Percentiles rank a stretch among this genome's conserved stretches.
Conservation (phyloP, 148 eudicot genomes). For the Fagopyrum homotropicum region DNA sequence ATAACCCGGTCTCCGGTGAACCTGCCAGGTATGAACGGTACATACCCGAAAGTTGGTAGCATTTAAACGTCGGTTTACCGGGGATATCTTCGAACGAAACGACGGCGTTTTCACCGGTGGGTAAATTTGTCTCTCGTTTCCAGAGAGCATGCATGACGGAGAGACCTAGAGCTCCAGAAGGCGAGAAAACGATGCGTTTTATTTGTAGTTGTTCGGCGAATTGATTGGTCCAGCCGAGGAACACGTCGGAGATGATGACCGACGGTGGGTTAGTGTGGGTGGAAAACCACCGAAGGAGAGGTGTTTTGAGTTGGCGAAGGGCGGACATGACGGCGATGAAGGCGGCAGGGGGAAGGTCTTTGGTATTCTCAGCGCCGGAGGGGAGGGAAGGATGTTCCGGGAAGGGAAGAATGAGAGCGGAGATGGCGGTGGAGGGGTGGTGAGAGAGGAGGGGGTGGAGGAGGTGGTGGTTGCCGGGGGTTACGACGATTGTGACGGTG, state of each 20-base stretch:
- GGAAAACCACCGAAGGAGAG: too few relatives aligned
- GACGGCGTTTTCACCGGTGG: background rate
- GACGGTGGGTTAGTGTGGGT: too few relatives aligned
- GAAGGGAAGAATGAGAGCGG: background rate
- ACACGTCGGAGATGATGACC: too few relatives aligned
- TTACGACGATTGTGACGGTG: constrained; percentile 24
- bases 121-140: background rate
- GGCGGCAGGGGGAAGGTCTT: constrained; percentile 39
- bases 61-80: background rate
- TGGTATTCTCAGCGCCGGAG: constrained; percentile 30
- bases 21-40: background rate
- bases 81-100: background rate
- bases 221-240: too few relatives aligned
- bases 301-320: constrained; percentile 9
- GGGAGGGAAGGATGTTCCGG: constrained; percentile 14
- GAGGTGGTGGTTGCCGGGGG: constrained; percentile 12
- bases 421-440: too few relatives aligned
- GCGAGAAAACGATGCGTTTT: too few relatives aligned
- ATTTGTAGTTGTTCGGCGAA: too few relatives aligned
- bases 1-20: background rate
- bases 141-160: background rate
- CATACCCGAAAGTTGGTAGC: background rate
- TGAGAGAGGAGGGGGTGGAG: constrained; percentile 1
- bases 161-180: too few relatives aligned
- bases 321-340: constrained; percentile 23